Percentiles rank a stretch among this genome's conserved stretches.
phyloP scores from a whole-genome alignment of 495 filamentous ascomycete genomes.

The Trichoderma virens region DNA sequence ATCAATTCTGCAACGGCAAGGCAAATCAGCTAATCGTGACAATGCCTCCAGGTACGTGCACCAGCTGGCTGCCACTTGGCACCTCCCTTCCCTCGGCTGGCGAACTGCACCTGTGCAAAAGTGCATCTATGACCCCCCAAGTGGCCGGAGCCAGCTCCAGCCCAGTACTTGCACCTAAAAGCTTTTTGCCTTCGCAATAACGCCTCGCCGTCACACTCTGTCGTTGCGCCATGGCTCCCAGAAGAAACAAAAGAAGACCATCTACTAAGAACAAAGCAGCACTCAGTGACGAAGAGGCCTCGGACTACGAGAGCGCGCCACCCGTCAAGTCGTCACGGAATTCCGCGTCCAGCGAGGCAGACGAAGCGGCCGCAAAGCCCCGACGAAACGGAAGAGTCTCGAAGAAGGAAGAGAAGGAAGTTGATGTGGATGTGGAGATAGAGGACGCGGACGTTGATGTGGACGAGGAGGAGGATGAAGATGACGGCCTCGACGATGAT shows the following conservation, averaged over 20 bases:
- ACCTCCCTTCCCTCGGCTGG: neutral
- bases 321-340: slow-evolving; percentile 11
- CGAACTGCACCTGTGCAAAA: too few relatives aligned
- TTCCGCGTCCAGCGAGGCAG: slow-evolving; percentile 14
- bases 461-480: slow-evolving; percentile 33
- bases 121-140: neutral
- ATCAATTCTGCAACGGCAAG: neutral
- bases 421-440: slow-evolving; percentile 16
- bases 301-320: slow-evolving; percentile 19
- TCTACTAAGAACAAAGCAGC: slow-evolving; percentile 1
- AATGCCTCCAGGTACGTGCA: slow-evolving; percentile 10
- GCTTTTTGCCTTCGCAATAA: neutral
- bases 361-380: slow-evolving; percentile 6
- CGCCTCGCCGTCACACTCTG: neutral
- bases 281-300: slow-evolving; percentile 36
- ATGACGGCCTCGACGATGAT: slow-evolving; percentile 28
- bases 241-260: neutral
- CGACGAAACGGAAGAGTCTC: slow-evolving; percentile 12
- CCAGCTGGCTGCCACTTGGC: neutral
- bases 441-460: slow-evolving; percentile 25
- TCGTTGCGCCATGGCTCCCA: neutral
- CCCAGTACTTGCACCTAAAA: neutral
- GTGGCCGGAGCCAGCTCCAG: neutral
- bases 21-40: neutral
- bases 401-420: slow-evolving; percentile 11